A percentile compares a stretch with the other conserved stretches of the same genome.
Evolutionary conservation across 164 flowering plant genomes (phyloP).

Genomic region (Kingdonia uniflora): DNA sequence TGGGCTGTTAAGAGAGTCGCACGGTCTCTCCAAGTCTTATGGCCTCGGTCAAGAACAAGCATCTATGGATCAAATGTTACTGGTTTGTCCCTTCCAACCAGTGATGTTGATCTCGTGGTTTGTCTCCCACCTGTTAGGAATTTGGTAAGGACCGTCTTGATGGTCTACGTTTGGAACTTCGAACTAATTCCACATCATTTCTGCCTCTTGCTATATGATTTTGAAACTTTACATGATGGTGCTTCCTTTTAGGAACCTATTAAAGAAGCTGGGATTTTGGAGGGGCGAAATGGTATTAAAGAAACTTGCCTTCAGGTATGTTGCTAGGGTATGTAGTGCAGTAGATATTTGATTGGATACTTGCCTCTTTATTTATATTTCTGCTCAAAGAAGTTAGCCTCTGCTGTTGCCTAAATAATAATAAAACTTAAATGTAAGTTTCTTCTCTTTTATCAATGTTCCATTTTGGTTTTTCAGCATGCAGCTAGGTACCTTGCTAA

Average conservation of each 20-base stretch:
- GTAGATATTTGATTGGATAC: too few species aligned
- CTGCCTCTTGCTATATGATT: neutral
- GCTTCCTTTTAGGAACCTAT: conserved; percentile 68
- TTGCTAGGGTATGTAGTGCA: neutral
- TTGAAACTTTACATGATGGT: conserved; percentile 1
- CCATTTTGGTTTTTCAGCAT: conserved; percentile 49
- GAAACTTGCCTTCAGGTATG: conserved; percentile 97
- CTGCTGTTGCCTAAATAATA: neutral
- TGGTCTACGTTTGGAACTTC: too few species aligned
- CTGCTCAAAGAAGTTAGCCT: neutral
- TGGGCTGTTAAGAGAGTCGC: conserved; percentile 97
- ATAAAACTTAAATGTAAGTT: neutral
- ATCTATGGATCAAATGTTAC: conserved; percentile 93
- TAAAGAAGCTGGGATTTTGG: conserved; percentile 98
- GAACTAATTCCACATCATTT: neutral
- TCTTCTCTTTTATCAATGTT: neutral
- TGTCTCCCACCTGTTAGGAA: conserved; percentile 97
- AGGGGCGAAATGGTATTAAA: conserved; percentile 96
- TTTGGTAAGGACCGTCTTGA: conserved; percentile 42
- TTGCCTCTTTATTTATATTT: neutral
- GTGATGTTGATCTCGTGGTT: conserved; percentile 98
- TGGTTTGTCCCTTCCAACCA: conserved; percentile 87
- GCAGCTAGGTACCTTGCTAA: conserved; percentile 97
- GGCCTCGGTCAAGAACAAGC: conserved; percentile 93
- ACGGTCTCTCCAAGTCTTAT: conserved; percentile 86